Evolutionary conservation across 495 filamentous ascomycete genomes (phyloP).

Genomic region (Aspergillus wentii): DNA sequence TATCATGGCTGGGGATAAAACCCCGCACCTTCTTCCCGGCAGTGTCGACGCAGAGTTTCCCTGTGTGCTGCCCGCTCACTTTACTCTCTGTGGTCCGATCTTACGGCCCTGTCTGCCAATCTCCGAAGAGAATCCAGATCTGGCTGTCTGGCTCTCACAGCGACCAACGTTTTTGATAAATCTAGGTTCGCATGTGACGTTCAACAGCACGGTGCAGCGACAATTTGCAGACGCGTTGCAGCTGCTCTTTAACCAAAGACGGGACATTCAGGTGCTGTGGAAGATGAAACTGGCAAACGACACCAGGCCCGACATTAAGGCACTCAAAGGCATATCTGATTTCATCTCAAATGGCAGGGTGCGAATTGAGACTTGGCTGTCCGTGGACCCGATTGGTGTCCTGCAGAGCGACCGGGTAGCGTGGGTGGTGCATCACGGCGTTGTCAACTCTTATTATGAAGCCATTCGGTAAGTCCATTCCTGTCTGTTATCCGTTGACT

Average conservation of each 20-base stretch:
- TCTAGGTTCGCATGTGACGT: slow-evolving; percentile 20
- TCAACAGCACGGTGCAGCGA: slow-evolving; percentile 5
- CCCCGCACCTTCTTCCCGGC: slow-evolving; percentile 6
- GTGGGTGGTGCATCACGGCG: slow-evolving; percentile 41
- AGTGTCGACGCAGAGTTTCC: slow-evolving; percentile 12
- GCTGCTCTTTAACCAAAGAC: slow-evolving; percentile 16
- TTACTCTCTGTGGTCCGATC: slow-evolving; percentile 18
- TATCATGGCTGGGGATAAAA: neutral
- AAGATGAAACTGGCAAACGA: no score
- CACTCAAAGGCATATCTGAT: no score
- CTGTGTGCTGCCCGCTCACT: slow-evolving; percentile 4
- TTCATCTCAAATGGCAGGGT: slow-evolving; percentile 19
- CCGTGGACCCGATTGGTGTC: slow-evolving; percentile 30
- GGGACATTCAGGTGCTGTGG: slow-evolving; percentile 37
- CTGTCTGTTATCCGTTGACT: neutral
- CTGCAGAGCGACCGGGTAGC: slow-evolving; percentile 28
- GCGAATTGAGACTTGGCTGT: slow-evolving; percentile 29
- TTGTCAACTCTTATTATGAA: slow-evolving; percentile 40
- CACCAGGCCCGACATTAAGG: no score
- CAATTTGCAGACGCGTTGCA: slow-evolving; percentile 32
- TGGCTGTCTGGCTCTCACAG: slow-evolving; percentile 26
- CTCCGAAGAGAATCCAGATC: slow-evolving; percentile 17
- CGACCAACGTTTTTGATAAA: slow-evolving; percentile 36
- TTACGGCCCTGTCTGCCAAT: slow-evolving; percentile 10
- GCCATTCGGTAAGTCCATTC: slow-evolving; percentile 24